Conservation (phyloP, 164 flowering plant genomes). For the Berberis vulgaris region DNA sequence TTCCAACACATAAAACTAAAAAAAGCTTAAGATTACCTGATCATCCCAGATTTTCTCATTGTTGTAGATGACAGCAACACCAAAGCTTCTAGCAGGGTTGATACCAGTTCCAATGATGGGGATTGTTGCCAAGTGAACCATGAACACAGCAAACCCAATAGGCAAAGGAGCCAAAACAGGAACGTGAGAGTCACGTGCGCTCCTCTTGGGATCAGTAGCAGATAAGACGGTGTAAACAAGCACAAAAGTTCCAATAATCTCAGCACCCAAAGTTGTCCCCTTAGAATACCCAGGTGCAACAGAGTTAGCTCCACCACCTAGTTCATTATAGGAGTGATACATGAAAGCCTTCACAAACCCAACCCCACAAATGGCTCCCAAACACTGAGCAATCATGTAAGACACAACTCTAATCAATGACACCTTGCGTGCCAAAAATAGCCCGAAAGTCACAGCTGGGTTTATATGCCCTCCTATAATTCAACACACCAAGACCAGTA, state of each 20-base stretch:
- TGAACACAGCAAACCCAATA: no score
- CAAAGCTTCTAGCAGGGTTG: no score
- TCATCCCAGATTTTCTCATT: slow-evolving; percentile 27
- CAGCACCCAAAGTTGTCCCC: slow-evolving; percentile 36
- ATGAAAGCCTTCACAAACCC: slow-evolving; percentile 34
- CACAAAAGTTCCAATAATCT: no score
- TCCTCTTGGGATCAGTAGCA: slow-evolving; percentile 39
- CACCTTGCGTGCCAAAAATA: no score
- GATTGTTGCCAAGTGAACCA: no score
- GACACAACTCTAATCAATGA: slow-evolving; percentile 22
- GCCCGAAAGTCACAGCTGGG: no score
- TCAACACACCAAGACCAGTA: neutral
- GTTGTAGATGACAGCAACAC: slow-evolving; percentile 6
- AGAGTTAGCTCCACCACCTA: slow-evolving; percentile 30
- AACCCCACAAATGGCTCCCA: slow-evolving; percentile 32
- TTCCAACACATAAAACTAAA: no score
- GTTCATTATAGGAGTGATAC: slow-evolving; percentile 15
- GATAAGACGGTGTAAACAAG: no score
- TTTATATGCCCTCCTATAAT: no score
- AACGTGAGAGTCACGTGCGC: slow-evolving; percentile 37
- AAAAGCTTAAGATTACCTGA: slow-evolving; percentile 13
- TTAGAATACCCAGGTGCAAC: slow-evolving; percentile 20
- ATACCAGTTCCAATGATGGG: no score
- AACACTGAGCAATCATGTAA: slow-evolving; percentile 34
- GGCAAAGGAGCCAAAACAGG: slow-evolving; percentile 36